Evolutionary conservation across 345 rosid species (phyloP).

Genomic region (Syzygium jambos): DNA sequence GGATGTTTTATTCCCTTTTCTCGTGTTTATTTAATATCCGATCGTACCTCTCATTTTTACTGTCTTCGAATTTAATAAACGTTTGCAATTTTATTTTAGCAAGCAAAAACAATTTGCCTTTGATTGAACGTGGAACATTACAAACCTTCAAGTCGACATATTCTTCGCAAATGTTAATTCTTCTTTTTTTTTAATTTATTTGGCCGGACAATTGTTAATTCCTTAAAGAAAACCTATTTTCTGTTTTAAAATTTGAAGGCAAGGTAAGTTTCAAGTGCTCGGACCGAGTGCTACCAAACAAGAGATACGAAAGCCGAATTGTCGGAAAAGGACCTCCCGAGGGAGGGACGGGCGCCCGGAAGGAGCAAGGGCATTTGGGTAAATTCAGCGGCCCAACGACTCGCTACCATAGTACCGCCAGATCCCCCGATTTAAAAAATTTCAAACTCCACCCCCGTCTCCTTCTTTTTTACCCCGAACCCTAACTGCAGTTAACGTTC

Average conservation of each 20-base stretch:
- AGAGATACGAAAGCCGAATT: not conserved
- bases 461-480: not conserved
- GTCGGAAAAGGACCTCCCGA: not conserved
- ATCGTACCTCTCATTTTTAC: not conserved
- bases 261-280: not conserved
- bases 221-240: not conserved
- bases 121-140: not conserved
- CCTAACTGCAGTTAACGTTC: not conserved
- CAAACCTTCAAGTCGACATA: not conserved
- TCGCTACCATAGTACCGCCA: not conserved
- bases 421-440: constrained; percentile 4
- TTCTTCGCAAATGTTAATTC: not conserved
- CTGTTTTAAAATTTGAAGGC: not conserved
- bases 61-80: not conserved
- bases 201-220: not conserved
- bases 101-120: not conserved
- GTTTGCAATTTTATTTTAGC: not conserved
- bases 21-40: not conserved
- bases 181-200: no score
- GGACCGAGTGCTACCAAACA: not conserved
- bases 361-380: not conserved
- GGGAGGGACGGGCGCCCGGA: not conserved
- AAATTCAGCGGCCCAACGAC: not conserved
- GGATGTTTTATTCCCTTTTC: not conserved
- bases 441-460: not conserved